Evolutionary conservation across 2,329 filamentous ascomycete genomes (phyloP).

Genomic region (Neonectria punicea): DNA sequence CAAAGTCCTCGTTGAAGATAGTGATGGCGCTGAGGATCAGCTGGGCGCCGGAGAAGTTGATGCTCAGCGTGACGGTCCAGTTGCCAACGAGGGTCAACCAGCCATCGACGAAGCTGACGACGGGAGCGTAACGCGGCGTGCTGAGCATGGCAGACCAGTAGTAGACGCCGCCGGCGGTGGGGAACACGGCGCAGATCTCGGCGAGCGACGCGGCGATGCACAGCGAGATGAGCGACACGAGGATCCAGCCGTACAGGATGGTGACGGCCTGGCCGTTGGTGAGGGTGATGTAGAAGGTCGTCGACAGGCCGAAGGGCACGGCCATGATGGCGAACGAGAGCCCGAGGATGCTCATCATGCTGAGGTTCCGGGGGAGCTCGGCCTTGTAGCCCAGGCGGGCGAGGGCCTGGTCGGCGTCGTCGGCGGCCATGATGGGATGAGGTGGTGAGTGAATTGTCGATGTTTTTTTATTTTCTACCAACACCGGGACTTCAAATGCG

Average conservation of each 20-base stretch:
- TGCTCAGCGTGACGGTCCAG: constrained; percentile 76
- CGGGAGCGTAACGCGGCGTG: constrained; percentile 68
- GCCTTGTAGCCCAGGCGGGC: constrained; percentile 61
- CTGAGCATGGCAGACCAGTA: constrained; percentile 78
- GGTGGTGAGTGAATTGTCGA: background rate
- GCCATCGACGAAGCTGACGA: constrained; percentile 77
- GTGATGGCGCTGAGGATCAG: constrained; percentile 75
- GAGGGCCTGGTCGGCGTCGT: constrained; percentile 55
- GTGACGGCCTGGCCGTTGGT: constrained; percentile 79
- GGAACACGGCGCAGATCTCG: constrained; percentile 77
- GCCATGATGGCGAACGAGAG: constrained; percentile 64
- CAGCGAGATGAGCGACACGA: constrained; percentile 75
- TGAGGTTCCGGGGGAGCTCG: constrained; percentile 62
- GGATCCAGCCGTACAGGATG: constrained; percentile 76
- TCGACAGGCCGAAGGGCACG: constrained; percentile 61
- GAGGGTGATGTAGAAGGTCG: constrained; percentile 62
- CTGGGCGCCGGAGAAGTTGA: constrained; percentile 76
- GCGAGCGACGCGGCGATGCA: constrained; percentile 77
- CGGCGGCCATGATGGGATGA: constrained; percentile 11
- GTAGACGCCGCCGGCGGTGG: constrained; percentile 71
- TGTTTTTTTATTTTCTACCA: no score
- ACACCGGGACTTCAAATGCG: constrained; percentile 2
- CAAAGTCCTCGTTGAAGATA: constrained; percentile 71
- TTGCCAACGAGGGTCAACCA: constrained; percentile 80
- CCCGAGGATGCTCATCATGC: constrained; percentile 59